Percentiles rank a stretch among this genome's conserved stretches.
phyloP scores from a whole-genome alignment of 2,329 filamentous ascomycete species.

The Parascedosporium putredinis region DNA sequence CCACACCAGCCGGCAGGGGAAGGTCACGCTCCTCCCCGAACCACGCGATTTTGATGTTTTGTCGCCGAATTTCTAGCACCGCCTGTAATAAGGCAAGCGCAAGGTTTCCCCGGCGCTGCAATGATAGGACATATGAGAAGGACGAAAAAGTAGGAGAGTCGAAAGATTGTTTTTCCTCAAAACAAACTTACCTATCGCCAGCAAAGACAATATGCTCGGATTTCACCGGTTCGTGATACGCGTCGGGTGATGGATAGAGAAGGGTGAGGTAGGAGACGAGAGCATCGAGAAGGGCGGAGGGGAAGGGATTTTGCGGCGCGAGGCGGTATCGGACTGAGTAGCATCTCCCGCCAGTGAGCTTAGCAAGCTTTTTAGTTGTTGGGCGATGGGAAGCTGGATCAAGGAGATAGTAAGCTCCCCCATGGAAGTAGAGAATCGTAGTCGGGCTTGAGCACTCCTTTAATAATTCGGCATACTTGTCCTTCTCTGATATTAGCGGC shows the following conservation, averaged over 20 bases:
- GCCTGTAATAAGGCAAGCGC: slow-evolving; percentile 56
- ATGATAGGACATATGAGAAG: too few species aligned
- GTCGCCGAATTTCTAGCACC: slow-evolving; percentile 49
- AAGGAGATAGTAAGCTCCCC: slow-evolving; percentile 63
- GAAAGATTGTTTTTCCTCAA: background rate
- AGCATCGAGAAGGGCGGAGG: slow-evolving; percentile 62
- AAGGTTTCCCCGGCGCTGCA: slow-evolving; percentile 63
- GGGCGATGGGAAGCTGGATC: slow-evolving; percentile 59
- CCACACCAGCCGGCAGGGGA: slow-evolving; percentile 56
- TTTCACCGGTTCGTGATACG: slow-evolving; percentile 55
- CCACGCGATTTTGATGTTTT: slow-evolving; percentile 42
- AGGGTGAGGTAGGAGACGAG: slow-evolving; percentile 63
- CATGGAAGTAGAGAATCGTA: slow-evolving; percentile 66
- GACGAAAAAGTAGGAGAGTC: too few species aligned
- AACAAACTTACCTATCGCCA: slow-evolving; percentile 51
- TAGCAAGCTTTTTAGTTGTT: slow-evolving; percentile 49
- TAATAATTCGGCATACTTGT: slow-evolving; percentile 58
- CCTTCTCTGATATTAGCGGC: slow-evolving; percentile 47
- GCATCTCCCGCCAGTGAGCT: slow-evolving; percentile 54
- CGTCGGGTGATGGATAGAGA: slow-evolving; percentile 58
- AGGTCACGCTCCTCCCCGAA: slow-evolving; percentile 47
- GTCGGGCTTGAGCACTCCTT: slow-evolving; percentile 51
- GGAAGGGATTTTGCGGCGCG: slow-evolving; percentile 65
- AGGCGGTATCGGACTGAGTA: slow-evolving; percentile 68
- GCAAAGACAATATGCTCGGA: slow-evolving; percentile 58